Evolutionary conservation across 2,329 filamentous ascomycete species (phyloP), one percentile per base, ranked within the genome.

Genomic region (Fusarium haematococcum): DNA sequence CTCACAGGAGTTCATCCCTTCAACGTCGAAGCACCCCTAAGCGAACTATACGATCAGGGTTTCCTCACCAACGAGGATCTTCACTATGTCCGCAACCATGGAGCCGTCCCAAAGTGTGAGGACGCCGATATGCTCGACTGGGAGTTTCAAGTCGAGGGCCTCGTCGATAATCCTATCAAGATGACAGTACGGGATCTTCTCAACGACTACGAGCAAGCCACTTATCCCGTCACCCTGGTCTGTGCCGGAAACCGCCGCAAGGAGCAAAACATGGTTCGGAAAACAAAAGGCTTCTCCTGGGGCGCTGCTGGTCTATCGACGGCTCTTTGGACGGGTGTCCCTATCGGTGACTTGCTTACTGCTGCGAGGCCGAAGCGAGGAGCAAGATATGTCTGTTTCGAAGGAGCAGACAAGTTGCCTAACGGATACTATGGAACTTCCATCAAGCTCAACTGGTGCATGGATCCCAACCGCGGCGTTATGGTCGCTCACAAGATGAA

Each of bases 211-310:
- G 91, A 95, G 64, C 94, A 97, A 80, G 89, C 94, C 30, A 98
- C 95, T 4, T 94, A 93, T 67, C 95, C 95, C 0, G 88, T 98
- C 69, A 98, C 95, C 0, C 88, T 98, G 2, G 95, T 98, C 25
- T 98, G 95, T 81, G 95, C 95, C 5, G 95, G 95, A 1, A 98
- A 98, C 81, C 89, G 95, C 68, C 90, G 95, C 35, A 98, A 98
- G 84, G 95, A 98, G 83, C 95, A 98, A 80, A 98, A 98, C 76
- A 88, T 94, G 61, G 94, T 98, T 4, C 89, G 94, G 18, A 98
- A 98, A 82, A 94, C 94, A 1, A 97, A 98, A 78, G 95, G 95
- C 0, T 98, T 98, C 84, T 97, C 95, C 3, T 98, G 95, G 95
- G 95, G 95, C 39, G 88, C 95, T 1, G 95, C 94, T 5, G 95